Base-by-base conservation (phyloP, 257 asterid species). In the Pogostemon cablin region DNA sequence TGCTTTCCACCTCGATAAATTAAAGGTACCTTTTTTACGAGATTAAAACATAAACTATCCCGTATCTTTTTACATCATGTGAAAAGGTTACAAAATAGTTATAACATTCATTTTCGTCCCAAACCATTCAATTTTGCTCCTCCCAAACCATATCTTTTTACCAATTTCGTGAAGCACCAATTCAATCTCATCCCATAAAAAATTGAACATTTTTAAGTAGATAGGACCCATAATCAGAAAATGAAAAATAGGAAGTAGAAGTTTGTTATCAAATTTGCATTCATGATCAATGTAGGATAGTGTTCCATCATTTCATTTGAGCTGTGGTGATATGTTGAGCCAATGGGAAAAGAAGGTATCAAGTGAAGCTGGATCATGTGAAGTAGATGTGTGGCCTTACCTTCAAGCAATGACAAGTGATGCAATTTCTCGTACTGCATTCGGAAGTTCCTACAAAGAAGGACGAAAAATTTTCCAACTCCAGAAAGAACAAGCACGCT, bases 1-100 rank as follows among this genome's bases (percentile, higher is more conserved):
- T 17, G 89, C 87, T 15, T 86, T 86, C 72, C 88, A 86, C 40
- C 41, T 67, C 3, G 86, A 84, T 48, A 86, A 80, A 50, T 15
- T 86, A 3, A 86, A 84, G 86, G 89, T 82, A 39, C 7, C 4
- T 38, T 50, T 4, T 3, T 11, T 47, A 1, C 32, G 32, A 25
- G 32, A 25, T 25, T 25, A 25, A 25, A 25, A 25, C 32, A 25
- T 25, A 1, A 25, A 25, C 1, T 1, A 1, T 25, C 1, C 1
- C 1, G 32, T 25, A 25, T 25, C 32, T 25, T 25, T 25, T 25
- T 1, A 25, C 32, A 1, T 25, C 1, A 25, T 25, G 2, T 1
- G 32, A 25, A 25, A 25, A 25, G 32, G 32, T 25, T 25, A 1
- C 32, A 25, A 25, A 25, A 25, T 25, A 25, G 32, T 25, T 15